Conservation (phyloP, 345 rosid species). For the Adansonia digitata region DNA sequence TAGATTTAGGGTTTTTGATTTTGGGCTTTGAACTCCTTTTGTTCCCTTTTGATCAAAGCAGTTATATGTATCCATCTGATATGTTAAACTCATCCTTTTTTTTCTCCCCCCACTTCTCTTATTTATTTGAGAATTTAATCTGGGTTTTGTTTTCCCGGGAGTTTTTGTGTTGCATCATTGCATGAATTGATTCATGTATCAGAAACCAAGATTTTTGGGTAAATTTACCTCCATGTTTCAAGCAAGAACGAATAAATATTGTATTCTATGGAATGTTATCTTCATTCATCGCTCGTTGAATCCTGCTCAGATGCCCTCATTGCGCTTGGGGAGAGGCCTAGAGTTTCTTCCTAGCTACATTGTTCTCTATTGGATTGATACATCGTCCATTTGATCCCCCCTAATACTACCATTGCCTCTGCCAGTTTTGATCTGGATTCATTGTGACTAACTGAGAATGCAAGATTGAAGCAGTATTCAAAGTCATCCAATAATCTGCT, state of each 20-base stretch:
- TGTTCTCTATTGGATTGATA: slow-evolving; percentile 39
- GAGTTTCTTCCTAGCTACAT: not conserved
- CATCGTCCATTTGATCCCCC: slow-evolving; percentile 38
- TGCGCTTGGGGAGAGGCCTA: too few species aligned
- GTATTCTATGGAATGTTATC: not conserved
- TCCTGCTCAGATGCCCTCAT: too few species aligned
- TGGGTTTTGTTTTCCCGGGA: not conserved
- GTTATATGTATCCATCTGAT: not conserved
- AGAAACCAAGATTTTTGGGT: not conserved
- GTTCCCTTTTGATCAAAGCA: not conserved
- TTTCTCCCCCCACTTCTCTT: not conserved
- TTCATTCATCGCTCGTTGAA: too few species aligned
- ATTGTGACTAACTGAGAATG: slow-evolving; percentile 9
- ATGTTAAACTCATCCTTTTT: not conserved
- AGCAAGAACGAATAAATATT: not conserved
- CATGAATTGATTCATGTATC: not conserved
- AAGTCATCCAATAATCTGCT: slow-evolving; percentile 38
- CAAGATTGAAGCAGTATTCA: slow-evolving; percentile 30
- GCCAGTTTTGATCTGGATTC: slow-evolving; percentile 32
- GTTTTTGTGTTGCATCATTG: not conserved
- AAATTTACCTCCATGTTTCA: not conserved
- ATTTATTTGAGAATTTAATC: not conserved
- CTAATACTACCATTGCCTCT: slow-evolving; percentile 40
- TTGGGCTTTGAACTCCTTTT: not conserved
- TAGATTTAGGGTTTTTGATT: not conserved